Evolutionary conservation across 805 yeast species (phyloP), one percentile per base, ranked within the genome.

Genomic region (Tetrapisispora arboricola): DNA sequence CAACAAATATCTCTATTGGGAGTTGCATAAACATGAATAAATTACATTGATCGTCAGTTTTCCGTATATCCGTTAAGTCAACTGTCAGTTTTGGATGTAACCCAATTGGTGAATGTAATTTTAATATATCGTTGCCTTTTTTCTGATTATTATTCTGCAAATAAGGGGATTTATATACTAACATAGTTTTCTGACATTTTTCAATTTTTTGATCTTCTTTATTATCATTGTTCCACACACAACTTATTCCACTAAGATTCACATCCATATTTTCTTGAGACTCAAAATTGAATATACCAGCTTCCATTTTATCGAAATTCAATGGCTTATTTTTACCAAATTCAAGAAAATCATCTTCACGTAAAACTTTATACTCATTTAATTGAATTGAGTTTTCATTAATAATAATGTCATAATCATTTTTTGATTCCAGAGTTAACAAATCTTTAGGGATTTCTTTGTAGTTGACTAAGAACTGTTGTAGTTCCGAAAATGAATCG

Each of bases 1-100:
- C 82, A n/a, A 75, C 63, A 49, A 77, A 74, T 17, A 76, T 41
- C 15, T 62, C 59, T 4, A 58, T 55, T 3, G 79, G 76, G 10
- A 75, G 49, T 8, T 68, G 65, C 21, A 71, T 54, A 45, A 63
- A 61, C 22, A 69, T 55, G 45, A 60, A 73, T 13, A 72, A 62
- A 28, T 62, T 60, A 58, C 83, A 76, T 3, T 50, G 42, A 1
- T 31, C 36, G 10, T 48, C 50, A 13, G 40, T 15, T 17, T 32
- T 9, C 7, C 19, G n/a, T 15, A 25, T 15, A 7, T 41, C 26
- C 5, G 44, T 24, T 26, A 54, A 27, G 40, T 48, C 44, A 36
- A 60, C 33, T 3, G 38, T 18, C 0, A 67, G 16, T 7, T 54
- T 53, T 36, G 72, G 72, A 43, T 67, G 72, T 11, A 67, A 42